These are phyloP conservation scores for Diutina catenulata DNA, from an alignment of 1,139 yeast species.

Conservation along the genomic window DNA sequence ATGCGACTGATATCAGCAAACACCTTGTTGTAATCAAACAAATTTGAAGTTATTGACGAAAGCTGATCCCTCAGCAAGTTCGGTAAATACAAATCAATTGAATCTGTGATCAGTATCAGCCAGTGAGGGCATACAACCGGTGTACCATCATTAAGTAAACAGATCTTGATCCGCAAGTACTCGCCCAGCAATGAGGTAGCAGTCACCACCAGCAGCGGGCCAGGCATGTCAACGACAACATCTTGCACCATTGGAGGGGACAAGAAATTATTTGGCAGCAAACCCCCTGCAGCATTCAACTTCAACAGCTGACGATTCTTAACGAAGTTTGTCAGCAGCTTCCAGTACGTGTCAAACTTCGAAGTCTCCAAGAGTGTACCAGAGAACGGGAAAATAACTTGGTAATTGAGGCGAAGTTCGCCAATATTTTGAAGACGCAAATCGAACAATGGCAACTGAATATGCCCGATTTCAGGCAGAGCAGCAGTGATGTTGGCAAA, in stretches of 20 bases:
- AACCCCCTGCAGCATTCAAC: slow-evolving; percentile 27
- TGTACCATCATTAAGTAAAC: slow-evolving; percentile 70
- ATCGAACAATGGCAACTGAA: slow-evolving; percentile 71
- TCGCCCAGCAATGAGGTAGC: slow-evolving; percentile 84
- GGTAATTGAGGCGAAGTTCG: slow-evolving; percentile 63
- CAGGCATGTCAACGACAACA: background rate
- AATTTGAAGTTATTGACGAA: slow-evolving; percentile 27
- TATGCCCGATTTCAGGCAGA: slow-evolving; percentile 34
- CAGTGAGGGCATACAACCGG: slow-evolving; percentile 74
- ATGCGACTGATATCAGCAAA: slow-evolving; percentile 28
- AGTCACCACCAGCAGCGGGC: slow-evolving; percentile 54
- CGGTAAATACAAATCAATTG: slow-evolving; percentile 41
- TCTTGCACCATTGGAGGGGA: slow-evolving; percentile 15
- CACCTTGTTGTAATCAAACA: slow-evolving; percentile 32
- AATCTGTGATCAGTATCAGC: slow-evolving; percentile 45
- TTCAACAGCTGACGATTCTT: slow-evolving; percentile 21
- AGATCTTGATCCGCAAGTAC: slow-evolving; percentile 59
- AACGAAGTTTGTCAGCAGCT: slow-evolving; percentile 50
- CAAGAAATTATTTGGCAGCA: slow-evolving; percentile 31
- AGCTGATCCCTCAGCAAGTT: slow-evolving; percentile 32
- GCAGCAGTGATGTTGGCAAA: slow-evolving; percentile 36
- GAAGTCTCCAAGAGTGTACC: slow-evolving; percentile 83
- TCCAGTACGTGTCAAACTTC: slow-evolving; percentile 95
- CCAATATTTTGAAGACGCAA: slow-evolving; percentile 76
- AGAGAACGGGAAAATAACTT: slow-evolving; percentile 79